A percentile compares a stretch with the other conserved stretches of the same genome.
These are phyloP conservation scores for Castanea mollissima DNA, from an alignment of 306 rosid genomes.

Conservation along the genomic window DNA sequence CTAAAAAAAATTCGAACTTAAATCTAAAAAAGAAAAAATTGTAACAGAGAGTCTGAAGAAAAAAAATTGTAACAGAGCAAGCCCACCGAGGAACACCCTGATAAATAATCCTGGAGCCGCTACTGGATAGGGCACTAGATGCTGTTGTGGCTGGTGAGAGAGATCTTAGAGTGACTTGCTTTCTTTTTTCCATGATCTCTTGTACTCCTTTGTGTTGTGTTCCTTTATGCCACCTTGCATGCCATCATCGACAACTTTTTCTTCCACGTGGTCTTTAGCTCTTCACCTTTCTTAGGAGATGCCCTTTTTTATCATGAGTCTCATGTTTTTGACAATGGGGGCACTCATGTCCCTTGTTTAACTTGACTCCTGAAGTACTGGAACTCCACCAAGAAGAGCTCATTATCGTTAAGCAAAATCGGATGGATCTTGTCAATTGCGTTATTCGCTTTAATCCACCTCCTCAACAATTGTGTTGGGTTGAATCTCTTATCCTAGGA, in stretches of 20 bases:
- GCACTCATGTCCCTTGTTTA: slow-evolving; percentile 69
- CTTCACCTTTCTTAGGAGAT: slow-evolving; percentile 67
- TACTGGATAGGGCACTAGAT: slow-evolving; percentile 70
- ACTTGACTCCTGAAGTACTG: slow-evolving; percentile 55
- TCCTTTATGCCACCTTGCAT: slow-evolving; percentile 61
- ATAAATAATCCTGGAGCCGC: too few species aligned
- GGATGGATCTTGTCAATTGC: slow-evolving; percentile 52
- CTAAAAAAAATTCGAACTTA: too few species aligned
- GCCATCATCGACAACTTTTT: slow-evolving; percentile 66
- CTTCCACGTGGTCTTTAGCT: slow-evolving; percentile 63
- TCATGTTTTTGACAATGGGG: slow-evolving; percentile 46
- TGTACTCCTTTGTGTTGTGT: slow-evolving; percentile 42
- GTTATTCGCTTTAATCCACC: slow-evolving; percentile 49
- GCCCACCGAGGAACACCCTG: too few species aligned
- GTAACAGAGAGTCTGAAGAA: too few species aligned
- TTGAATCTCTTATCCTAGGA: slow-evolving; percentile 73
- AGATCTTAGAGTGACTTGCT: slow-evolving; percentile 62
- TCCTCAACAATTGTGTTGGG: slow-evolving; percentile 63
- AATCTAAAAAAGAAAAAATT: too few species aligned
- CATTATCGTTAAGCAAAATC: slow-evolving; percentile 29
- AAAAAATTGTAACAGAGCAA: too few species aligned
- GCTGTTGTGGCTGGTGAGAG: slow-evolving; percentile 52
- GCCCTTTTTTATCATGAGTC: slow-evolving; percentile 74
- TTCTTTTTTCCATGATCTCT: slow-evolving; percentile 60
- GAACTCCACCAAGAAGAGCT: slow-evolving; percentile 41